Base-by-base conservation (phyloP, 1,139 yeast species). In the Candida sanyaensis region DNA sequence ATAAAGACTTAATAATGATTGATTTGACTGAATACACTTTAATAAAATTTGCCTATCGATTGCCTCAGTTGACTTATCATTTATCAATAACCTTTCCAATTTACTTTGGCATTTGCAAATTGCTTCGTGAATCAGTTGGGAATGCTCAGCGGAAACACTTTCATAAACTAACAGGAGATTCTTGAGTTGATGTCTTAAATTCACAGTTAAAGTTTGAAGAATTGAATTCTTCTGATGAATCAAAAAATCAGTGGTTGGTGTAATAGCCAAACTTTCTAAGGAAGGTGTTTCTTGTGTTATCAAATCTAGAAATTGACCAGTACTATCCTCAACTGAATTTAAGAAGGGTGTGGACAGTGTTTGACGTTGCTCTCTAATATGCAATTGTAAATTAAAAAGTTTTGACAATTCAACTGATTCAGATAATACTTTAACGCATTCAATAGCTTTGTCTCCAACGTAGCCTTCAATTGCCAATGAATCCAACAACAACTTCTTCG, bases 21-120 rank as follows among this genome's bases (percentile, higher is more conserved):
- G 45, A 27, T 44, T 43, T n/a, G 50, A 49, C 24, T 47, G 41
- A 11, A 49, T 44, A 24, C 52, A 49, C 28, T 43, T 43, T 12
- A 46, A 47, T 13, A 43, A 37, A 21, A 49, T 37, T 36, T 44
- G 37, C 10, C 52, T 42, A 34, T 49, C 52, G 10, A 34, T 10
- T 2, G 42, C 42, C 30, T 46, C 44, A 1, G 48, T 49, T 4
- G 50, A 44, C 21, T 37, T 42, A 26, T 49, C 52, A 33, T 40
- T 40, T 17, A 48, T 45, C 28, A 48, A 37, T 26, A 48, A 42
- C 24, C 46, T 30, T 36, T 48, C 46, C 38, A 48, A 29, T 12
- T 45, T 41, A 6, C 41, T 43, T 28, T 48, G 50, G 27, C 31
- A 37, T 24, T 48, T 34, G 37, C 50, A 48, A 11, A 48, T 48